phyloP scores from a whole-genome alignment of 805 yeast genomes.

The Saccharomyces kudriavzevii region DNA sequence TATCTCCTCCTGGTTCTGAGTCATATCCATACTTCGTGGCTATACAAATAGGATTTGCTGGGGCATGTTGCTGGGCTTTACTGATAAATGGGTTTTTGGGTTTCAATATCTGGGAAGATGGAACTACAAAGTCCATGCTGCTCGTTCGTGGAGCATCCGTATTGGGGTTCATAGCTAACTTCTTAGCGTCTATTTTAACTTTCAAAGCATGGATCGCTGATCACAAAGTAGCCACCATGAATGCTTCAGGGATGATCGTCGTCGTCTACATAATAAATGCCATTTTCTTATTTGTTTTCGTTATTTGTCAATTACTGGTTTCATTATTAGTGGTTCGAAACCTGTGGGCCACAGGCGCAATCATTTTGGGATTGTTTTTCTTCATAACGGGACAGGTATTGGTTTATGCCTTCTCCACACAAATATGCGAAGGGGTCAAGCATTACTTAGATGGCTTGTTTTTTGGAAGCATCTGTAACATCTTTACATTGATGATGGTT shows the following conservation, averaged over 20 bases:
- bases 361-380: conserved; percentile 59
- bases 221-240: conserved; percentile 37
- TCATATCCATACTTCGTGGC: conserved; percentile 79
- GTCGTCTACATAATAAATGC: conserved; percentile 69
- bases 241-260: conserved; percentile 63
- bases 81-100: conserved; percentile 71
- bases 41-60: conserved; percentile 64
- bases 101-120: conserved; percentile 93
- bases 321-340: conserved; percentile 61
- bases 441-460: conserved; percentile 90
- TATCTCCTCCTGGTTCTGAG: conserved; percentile 72
- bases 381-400: conserved; percentile 76
- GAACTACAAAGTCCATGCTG: conserved; percentile 59
- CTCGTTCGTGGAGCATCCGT: conserved; percentile 44
- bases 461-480: conserved; percentile 71
- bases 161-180: conserved; percentile 55
- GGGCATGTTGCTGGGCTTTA: conserved; percentile 63
- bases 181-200: conserved; percentile 61
- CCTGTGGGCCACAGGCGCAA: conserved; percentile 88
- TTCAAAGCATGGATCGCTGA: conserved; percentile 55
- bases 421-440: conserved; percentile 60
- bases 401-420: conserved; percentile 56
- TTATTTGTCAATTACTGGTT: conserved; percentile 59
- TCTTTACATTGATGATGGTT: conserved; percentile 86
- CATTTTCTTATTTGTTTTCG: conserved; percentile 51